Evolutionary conservation across 257 asterid species (phyloP), one percentile per base, ranked within the genome.

Genomic region (Solanum bulbocastanum): DNA sequence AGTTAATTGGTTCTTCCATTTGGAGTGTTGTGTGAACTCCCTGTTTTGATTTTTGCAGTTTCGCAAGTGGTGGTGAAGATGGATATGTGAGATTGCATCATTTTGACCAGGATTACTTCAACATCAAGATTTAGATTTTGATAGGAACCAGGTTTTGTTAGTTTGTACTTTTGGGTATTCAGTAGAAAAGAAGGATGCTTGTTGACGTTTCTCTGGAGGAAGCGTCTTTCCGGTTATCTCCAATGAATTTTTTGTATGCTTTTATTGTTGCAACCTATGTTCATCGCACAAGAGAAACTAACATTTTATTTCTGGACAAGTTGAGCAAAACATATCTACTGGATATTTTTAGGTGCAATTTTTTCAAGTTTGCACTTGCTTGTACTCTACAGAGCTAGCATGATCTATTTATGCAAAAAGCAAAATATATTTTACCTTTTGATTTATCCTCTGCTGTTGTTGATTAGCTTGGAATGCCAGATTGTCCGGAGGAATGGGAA

Each of bases 41-140:
- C 66, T 69, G n/a, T 33, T 33, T 58, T 68, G 16, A 25, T 60
- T 58, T 49, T 37, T 74, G 52, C 90, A 95, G 99, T 88, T 97
- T 97, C 86, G 91, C 99, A 7, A 95, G 98, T 66, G 99, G 98
- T 46, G 98, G 98, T 37, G 99, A 97, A 92, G 99, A 96, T 87
- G 99, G 99, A 42, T 95, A 94, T 30, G 99, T 96, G 78, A 89
- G 99, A 88, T 88, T 96, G 86, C 98, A 97, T 89, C 98, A 97
- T 87, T 93, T 97, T 71, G 98, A 96, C 91, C 91, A 89, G 52
- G 98, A 95, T 52, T 96, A 95, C 92, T 96, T 95, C 91, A 91
- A 92, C 82, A 96, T 95, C 95, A 95, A 91, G 93, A 89, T 96
- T 40, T 95, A 91, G 90, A 86, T 81, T 46, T 81, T 46, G 85